These are phyloP conservation scores for Dothistroma septosporum DNA, from an alignment of 2,329 filamentous ascomycete species.

Conservation along the genomic window DNA sequence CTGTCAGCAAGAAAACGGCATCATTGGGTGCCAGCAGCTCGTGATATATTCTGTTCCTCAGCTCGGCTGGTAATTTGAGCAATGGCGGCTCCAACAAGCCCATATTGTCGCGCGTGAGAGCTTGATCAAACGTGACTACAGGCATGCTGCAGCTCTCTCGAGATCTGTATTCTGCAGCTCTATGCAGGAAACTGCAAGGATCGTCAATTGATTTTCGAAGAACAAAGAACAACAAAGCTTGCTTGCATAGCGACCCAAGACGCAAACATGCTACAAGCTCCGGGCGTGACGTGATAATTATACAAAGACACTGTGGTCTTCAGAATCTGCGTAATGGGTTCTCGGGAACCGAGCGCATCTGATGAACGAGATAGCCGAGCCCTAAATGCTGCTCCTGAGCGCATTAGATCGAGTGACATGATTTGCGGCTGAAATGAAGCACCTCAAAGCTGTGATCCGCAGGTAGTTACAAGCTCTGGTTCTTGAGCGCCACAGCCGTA, in stretches of 20 bases:
- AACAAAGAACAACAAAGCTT: constrained; percentile 1
- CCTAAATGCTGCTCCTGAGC: not conserved
- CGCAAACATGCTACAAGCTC: not conserved
- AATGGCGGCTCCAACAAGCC: constrained; percentile 4
- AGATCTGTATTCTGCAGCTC: not conserved
- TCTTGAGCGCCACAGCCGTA: not conserved
- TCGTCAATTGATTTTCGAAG: not conserved
- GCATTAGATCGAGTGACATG: not conserved
- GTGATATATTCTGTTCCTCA: constrained; percentile 18
- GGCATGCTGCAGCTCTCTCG: not conserved
- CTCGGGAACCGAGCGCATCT: not conserved
- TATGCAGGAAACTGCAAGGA: not conserved
- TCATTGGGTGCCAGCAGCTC: not conserved
- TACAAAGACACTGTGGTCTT: not conserved
- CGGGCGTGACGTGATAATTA: not conserved
- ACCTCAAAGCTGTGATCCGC: not conserved
- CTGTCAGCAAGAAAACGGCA: constrained; percentile 10
- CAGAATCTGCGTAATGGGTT: not conserved
- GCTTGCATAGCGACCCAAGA: not conserved
- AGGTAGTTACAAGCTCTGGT: not conserved
- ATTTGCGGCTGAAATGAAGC: not conserved
- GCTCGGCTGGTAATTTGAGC: constrained; percentile 12
- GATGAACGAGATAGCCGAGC: not conserved
- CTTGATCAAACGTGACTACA: not conserved
- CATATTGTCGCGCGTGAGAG: not conserved